Base-by-base conservation (phyloP, 805 yeast species). In the Ogataea chonburiensis region DNA sequence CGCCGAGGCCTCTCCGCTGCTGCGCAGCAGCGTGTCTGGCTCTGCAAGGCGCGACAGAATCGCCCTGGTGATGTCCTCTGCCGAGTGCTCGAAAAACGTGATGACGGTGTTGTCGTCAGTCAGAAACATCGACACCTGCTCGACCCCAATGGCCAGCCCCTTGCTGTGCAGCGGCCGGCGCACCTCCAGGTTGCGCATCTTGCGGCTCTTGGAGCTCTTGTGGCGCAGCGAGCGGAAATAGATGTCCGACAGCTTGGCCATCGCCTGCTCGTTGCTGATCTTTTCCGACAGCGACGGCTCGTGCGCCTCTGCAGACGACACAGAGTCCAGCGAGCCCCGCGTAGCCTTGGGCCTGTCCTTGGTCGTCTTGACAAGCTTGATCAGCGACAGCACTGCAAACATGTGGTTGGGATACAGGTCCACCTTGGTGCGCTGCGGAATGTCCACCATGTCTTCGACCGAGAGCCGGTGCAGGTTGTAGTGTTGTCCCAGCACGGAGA, bases 371-470 rank as follows among this genome's bases (percentile, higher is more conserved):
- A 71, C 59, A 29, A 77, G 57, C 37, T 72, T 70, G 37, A 73
- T 63, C 38, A 77, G 42, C 4, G 83, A 82, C 28, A 77, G 47
- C 17, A 77, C 74, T 34, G 75, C 70, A 54, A 76, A 77, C n/a
- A 72, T 42, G 44, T 72, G 79, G 20, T 56, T 59, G 3, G 70
- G 65, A 42, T 73, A 77, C n/a, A 68, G 56, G 45, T 77, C 82
- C 27, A 68, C 64, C 45, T 77, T 77, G 0, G 82, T 75, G 17
- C 83, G 58, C 40, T 75, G 80, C 4, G 82, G 81, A 17, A 75
- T 66, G 53, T 77, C 82, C 28, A 77, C 70, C 77, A 77, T 69
- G 50, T 77, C 82, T 50, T 77, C 83, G 28, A 77, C 61, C 0
- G 81, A 75, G 29, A 77, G 58, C 16, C 77, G 66, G 50, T 77